Base-by-base conservation (phyloP, 306 rosid species). In the Quercus alba region DNA sequence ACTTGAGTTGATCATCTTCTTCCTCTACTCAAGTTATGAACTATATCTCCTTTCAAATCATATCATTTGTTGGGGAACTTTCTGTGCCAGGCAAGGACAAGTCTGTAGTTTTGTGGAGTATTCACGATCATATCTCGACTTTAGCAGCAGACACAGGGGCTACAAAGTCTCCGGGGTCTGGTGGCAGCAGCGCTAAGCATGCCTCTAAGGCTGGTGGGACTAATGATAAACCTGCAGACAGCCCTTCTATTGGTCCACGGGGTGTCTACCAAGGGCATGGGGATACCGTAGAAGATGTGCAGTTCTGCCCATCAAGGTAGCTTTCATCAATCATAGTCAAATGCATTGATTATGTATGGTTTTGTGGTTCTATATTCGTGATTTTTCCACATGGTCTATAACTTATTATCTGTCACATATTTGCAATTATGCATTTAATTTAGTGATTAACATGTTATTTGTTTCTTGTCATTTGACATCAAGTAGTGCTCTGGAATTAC, bases 241-340 rank as follows among this genome's bases (percentile, higher is more conserved):
- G 94, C 51, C 98, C 97, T 80, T 58, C 98, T 86, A 89, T 96
- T 74, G 98, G 97, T 71, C 99, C 99, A 69, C 85, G 99, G 46
- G 99, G 99, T 77, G 80, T 91, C 81, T 96, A 90, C 89, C 81
- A 84, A 67, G 99, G 99, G 49, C 99, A 96, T 49, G 96, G 86
- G 38, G 97, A 96, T 77, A 93, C 98, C 18, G 99, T 96, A 81
- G 99, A 96, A 89, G 99, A 96, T 87, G 99, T 96, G 82, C 75
- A 98, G 41, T 96, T 93, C 86, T 93, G 97, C 86, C 98, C 98
- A 46, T 89, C 96, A 74, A 96, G 97, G 99, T 96, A 86, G 73
- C 51, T 83, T 17, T 15, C 72, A 5, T 61, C 51, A 8, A 66
- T 33, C 51, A 67, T 9, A 17, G 23, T 18, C 49, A 33, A 67